phyloP scores from a whole-genome alignment of 225 moss, liverwort and hornwort genomes.

The Climacium dendroides region DNA sequence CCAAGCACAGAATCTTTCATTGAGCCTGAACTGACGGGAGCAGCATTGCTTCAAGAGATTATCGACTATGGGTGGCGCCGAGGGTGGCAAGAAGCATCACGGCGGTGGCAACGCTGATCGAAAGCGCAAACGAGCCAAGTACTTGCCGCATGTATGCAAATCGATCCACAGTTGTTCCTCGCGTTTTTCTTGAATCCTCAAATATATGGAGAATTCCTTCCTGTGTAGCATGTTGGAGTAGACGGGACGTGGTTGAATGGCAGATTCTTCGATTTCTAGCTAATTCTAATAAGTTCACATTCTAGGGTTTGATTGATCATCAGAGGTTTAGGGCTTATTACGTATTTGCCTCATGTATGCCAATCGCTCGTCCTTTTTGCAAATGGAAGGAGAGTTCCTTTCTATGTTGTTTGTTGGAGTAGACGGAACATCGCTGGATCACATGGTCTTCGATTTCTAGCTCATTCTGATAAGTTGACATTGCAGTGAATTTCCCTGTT shows the following conservation, averaged over 20 bases:
- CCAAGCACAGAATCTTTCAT: not conserved
- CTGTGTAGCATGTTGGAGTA: not conserved
- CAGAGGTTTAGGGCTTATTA: not conserved
- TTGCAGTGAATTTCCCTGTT: not conserved
- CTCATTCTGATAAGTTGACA: not conserved
- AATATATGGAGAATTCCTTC: not conserved
- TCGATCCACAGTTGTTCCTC: not conserved
- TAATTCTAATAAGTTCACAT: not conserved
- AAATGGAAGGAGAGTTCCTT: not conserved
- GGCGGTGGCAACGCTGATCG: conserved; percentile 23
- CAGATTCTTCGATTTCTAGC: not conserved
- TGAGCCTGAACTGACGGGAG: not conserved
- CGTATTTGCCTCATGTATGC: not conserved
- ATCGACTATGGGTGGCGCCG: conserved; percentile 6
- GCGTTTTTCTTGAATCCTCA: too few species aligned
- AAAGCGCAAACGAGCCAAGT: conserved; percentile 55
- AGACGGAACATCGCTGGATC: not conserved
- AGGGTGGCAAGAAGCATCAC: conserved; percentile 1
- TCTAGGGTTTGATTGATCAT: not conserved
- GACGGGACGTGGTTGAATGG: not conserved
- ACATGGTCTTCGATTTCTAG: not conserved
- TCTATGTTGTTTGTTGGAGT: not conserved
- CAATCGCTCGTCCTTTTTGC: not conserved
- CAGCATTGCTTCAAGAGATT: not conserved
- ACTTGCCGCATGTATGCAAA: conserved; percentile 37